phyloP scores from a whole-genome alignment of 352 stramenopile genomes.

The Elongisporangium senticosum region DNA sequence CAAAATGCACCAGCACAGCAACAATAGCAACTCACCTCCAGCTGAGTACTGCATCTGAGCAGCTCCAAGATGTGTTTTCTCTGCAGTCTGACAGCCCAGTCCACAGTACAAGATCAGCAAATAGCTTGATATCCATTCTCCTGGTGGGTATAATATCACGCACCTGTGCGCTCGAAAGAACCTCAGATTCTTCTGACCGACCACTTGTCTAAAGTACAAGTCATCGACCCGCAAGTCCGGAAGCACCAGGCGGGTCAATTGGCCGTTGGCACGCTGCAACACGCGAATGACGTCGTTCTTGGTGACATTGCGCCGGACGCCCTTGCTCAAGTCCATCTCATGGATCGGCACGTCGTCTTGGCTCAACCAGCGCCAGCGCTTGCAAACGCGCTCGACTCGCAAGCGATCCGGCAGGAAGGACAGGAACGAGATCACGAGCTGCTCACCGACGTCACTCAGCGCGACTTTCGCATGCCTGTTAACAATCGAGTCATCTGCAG shows the following conservation, averaged over 20 bases:
- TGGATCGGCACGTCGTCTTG: slow-evolving; percentile 29
- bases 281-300: slow-evolving; percentile 32
- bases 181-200: slow-evolving; percentile 25
- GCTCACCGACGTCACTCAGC: slow-evolving; percentile 40
- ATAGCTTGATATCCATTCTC: not conserved
- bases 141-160: not conserved
- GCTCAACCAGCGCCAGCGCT: slow-evolving; percentile 40
- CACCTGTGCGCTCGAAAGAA: slow-evolving; percentile 45
- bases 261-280: slow-evolving; percentile 25
- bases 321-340: slow-evolving; percentile 42
- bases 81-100: slow-evolving; percentile 25
- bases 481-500: not conserved
- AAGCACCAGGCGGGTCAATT: slow-evolving; percentile 31
- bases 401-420: slow-evolving; percentile 44
- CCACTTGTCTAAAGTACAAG: slow-evolving; percentile 28
- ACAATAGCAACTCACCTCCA: slow-evolving; percentile 19
- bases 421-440: slow-evolving; percentile 41
- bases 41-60: slow-evolving; percentile 20
- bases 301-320: slow-evolving; percentile 18
- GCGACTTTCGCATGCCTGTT: slow-evolving; percentile 3
- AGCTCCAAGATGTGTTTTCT: slow-evolving; percentile 51
- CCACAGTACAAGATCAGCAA: not conserved
- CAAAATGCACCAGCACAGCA: slow-evolving; percentile 4
- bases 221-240: slow-evolving; percentile 44
- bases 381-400: slow-evolving; percentile 45